Evolutionary conservation across 805 yeast genomes (phyloP), one percentile per base, ranked within the genome.

Genomic region (Lipomyces spencermartinsiae): DNA sequence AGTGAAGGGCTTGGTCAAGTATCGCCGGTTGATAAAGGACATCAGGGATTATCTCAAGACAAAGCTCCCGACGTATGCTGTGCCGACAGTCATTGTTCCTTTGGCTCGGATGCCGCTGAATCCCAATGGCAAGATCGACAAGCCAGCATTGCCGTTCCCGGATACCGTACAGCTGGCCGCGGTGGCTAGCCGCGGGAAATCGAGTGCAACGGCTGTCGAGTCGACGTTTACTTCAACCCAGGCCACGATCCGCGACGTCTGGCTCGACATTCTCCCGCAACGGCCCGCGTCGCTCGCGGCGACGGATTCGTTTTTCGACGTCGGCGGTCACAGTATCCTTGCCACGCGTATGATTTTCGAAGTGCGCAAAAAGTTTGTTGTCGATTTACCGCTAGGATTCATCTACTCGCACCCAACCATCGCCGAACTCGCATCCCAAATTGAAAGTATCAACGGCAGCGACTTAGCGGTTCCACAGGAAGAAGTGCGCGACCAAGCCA

Each of bases 71-170:
- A 84, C 90, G 14, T 95, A 95, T 78, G 97, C 99, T 19, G 89
- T 95, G 59, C 99, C 99, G 58, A 85, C 97, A 0, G 83, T 94
- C 46, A 88, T 95, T 75, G 94, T 95, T 61, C 98, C 98, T 16
- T 83, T 96, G 82, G 83, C 85, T 33, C 89, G 87, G 74, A 81
- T 95, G 77, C 99, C 99, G 33, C 83, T 95, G 80, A 95, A 95
- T 80, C 99, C 99, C 68, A 95, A 95, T 78, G 99, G 99, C 74
- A 95, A 95, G 80, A 92, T 95, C 67, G 99, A 95, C 81, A 95
- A 95, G 82, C 98, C 98, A 49, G 93, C 94, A 76, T 82, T 95
- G 69, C 98, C 97, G 58, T 92, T 91, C 86, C 99, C 99, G 64
- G 92, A 92, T 66, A 85, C 91, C 31, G 94, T 90, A 19, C 97